Base-by-base conservation (phyloP, 2,329 filamentous ascomycete genomes). In the Knoxdaviesia proteae region DNA sequence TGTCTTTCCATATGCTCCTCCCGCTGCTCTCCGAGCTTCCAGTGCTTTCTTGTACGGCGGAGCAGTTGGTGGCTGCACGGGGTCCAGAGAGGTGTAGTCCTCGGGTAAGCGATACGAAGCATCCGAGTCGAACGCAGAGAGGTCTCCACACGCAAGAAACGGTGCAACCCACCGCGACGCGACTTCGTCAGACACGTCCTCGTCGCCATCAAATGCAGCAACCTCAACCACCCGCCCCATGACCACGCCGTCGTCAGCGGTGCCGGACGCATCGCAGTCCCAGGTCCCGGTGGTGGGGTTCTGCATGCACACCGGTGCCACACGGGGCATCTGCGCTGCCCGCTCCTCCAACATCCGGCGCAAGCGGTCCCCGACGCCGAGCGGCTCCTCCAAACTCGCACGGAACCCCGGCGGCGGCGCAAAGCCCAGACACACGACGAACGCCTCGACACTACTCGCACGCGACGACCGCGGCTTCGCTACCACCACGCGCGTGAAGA, bases 371-470 rank as follows among this genome's bases (percentile, higher is more conserved):
- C 77, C 74, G 6, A 78, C 69, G 1, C 80, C 81, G 1, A 90
- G 61, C 2, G 82, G 82, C 51, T 78, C 74, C 51, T 86, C 79
- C 4, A 90, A 62, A 52, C 77, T 86, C 4, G 82, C 76, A 39
- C 69, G 71, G 61, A 86, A 90, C 0, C 80, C 81, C 9, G 65
- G 61, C 0, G 88, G 87, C 4, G 84, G 87, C 29, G 70, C 68
- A 56, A 96, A 98, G 47, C 86, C 83, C 51, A 92, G 71, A 57
- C 90, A 94, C 10, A 98, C 88, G 39, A 98, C 83, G 51, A 98
- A 98, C 0, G 90, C 88, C 58, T 98, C 90, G 20, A 98, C 77
- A 59, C 86, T 94, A 59, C 88, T 96, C 2, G 88, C 90, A n/a
- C 90, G 73, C 54, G 84, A 94, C 48, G 84, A 93, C 43, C 90